Base-by-base conservation (phyloP, 2,329 filamentous ascomycete species). In the Aphanocladium album region DNA sequence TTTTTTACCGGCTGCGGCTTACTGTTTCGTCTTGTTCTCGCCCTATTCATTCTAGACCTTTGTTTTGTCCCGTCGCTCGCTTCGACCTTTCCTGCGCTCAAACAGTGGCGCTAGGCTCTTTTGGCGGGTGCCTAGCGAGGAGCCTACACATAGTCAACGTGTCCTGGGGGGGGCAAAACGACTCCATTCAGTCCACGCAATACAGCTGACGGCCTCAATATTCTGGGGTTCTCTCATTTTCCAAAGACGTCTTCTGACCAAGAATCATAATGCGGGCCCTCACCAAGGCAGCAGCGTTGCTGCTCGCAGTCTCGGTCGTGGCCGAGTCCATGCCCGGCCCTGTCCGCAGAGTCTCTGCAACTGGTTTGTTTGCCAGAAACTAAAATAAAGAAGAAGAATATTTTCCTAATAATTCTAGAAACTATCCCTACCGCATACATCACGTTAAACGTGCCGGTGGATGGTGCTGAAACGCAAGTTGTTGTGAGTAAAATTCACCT, bases 221-320 rank as follows among this genome's bases (percentile, higher is more conserved):
- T 19, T 27, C 11, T 14, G 33, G 12, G 21, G 9, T 11, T 49
- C 25, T 27, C 21, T 35, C 14, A 14, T 45, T 25, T 59, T 9
- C 21, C 23, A 5, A 23, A 41, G 2, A 16, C 37, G 12, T 12
- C 35, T 43, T 2, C 14, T 23, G 12, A 37, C 12, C n/a, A 2
- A 53, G 37, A 19, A 7, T 14, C 14, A 62, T 45, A 56, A 71
- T 71, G 69, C 68, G 68, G 62, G 65, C 69, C 67, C 64, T 71
- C 49, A 58, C 60, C 60, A 64, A 69, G 68, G 67, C 69, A 67
- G 67, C 67, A 27, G 68, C 64, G 47, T 58, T 67, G 27, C 46
- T 70, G 66, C 65, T 71, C 60, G 65, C 63, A 58, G 49, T 46
- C 11, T 45, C 61, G 6, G 45, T 51, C 45, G 25, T 37, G n/a